Evolutionary conservation across 768 basidiomycete species (phyloP), one percentile per base, ranked within the genome.

Genomic region (Trametes maxima): DNA sequence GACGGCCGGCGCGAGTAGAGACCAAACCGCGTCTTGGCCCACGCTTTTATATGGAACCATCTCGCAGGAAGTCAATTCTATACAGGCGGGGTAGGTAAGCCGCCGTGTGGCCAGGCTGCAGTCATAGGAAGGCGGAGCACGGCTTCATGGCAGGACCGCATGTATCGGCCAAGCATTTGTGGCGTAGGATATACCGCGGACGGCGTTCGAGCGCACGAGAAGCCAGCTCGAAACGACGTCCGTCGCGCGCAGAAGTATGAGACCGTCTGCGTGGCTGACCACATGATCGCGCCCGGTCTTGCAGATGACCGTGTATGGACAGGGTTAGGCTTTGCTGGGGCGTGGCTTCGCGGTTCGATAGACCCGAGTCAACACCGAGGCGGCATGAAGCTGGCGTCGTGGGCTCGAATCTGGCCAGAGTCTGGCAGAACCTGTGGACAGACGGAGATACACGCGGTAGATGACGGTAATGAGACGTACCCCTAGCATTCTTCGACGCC

Each of bases 351-450:
- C n/a, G 46, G 39, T 58, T 51, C 47, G 57, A 33, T 42, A 50
- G 57, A 43, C 49, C 57, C 57, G 57, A 58, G 48, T 25, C 48
- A 58, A 50, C 46, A 49, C 57, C 57, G 57, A 40, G 37, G 28
- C 28, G 28, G 28, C 28, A 8, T 33, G 28, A 11, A 13, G 10
- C n/a, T 13, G 4, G 28, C 14, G 25, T 24, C 17, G 57, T 43
- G 40, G 39, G 16, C 39, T 16, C 21, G 22, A 24, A 19, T 35
- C 36, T 36, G 21, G 25, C 42, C n/a, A 46, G 33, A 44, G 19
- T 45, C 37, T 16, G 22, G 22, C 43, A 54, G 8, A 25, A 17
- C 12, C 25, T 33, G 12, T 39, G 21, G 10, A 39, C 28, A 36
- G 57, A 16, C n/a, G 39, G 48, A 14, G 19, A 28, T 51, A 25